phyloP scores from a whole-genome alignment of 106 monocot genomes.

The Chionographis japonica region DNA sequence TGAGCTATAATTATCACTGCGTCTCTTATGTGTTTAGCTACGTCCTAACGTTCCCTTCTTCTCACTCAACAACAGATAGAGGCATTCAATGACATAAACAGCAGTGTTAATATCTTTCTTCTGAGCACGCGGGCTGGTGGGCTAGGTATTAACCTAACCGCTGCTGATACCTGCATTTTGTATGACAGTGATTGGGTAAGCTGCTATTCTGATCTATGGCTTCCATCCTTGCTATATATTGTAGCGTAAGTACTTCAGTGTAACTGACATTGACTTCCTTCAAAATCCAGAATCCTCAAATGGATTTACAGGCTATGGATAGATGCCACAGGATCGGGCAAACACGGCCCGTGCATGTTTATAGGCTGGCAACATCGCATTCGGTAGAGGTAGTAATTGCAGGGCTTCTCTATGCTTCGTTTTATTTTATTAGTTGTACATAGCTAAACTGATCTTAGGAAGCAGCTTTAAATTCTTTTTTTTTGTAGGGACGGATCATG shows the following conservation, averaged over 20 bases:
- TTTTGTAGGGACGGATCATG: conserved; percentile 66
- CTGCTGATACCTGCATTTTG: conserved; percentile 96
- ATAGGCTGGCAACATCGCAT: conserved; percentile 79
- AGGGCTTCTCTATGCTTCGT: not conserved
- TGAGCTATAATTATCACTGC: no score
- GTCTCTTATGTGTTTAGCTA: no score
- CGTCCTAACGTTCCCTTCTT: not conserved
- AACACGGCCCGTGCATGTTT: conserved; percentile 84
- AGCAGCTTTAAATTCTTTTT: not conserved
- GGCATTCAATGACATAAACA: conserved; percentile 68
- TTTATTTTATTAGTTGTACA: not conserved
- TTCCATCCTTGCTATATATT: not conserved
- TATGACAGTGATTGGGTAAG: conserved; percentile 99
- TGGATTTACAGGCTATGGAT: conserved; percentile 99
- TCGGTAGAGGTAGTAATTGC: conserved; percentile 72
- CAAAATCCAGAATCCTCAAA: conserved; percentile 81
- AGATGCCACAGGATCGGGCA: conserved; percentile 98
- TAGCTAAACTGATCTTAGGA: not conserved
- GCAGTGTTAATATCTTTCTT: conserved; percentile 63
- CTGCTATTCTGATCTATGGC: not conserved
- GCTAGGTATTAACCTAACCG: conserved; percentile 89
- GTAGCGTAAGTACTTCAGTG: not conserved
- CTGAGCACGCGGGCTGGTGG: conserved; percentile 96
- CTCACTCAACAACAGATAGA: conserved; percentile 55
- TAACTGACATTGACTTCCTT: conserved; percentile 6